A percentile compares a stretch with the other conserved stretches of the same genome.
phyloP scores from a whole-genome alignment of 495 filamentous ascomycete genomes.

The Podospora pseudocomata region DNA sequence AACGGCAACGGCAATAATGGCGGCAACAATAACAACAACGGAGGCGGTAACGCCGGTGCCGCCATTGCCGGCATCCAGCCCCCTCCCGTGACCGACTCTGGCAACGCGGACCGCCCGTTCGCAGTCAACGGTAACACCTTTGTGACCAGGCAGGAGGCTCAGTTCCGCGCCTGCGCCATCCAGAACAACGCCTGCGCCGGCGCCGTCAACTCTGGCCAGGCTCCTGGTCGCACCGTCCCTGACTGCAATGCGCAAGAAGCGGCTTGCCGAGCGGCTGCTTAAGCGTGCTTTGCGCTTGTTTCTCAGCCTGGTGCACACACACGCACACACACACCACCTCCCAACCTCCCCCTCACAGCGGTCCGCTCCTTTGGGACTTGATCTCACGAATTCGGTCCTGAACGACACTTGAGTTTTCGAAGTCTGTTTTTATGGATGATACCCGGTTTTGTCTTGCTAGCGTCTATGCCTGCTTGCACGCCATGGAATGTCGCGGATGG shows the following conservation, averaged over 20 bases:
- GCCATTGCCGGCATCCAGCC: slow-evolving; percentile 35
- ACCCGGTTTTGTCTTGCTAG: background rate
- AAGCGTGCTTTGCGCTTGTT: background rate
- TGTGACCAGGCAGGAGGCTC: slow-evolving; percentile 39
- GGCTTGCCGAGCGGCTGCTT: slow-evolving; percentile 29
- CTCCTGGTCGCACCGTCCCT: slow-evolving; percentile 30
- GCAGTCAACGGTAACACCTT: slow-evolving; percentile 51
- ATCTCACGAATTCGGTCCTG: background rate
- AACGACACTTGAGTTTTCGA: background rate
- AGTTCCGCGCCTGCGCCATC: slow-evolving; percentile 42
- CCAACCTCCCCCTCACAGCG: background rate
- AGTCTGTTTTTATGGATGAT: background rate
- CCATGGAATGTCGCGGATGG: background rate
- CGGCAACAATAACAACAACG: slow-evolving; percentile 6
- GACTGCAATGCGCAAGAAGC: slow-evolving; percentile 47
- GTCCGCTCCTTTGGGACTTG: background rate
- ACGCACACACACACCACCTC: background rate
- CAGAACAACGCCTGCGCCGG: slow-evolving; percentile 52
- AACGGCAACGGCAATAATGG: slow-evolving; percentile 3
- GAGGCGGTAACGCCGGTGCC: slow-evolving; percentile 1
- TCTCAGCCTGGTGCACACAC: slow-evolving; percentile 1
- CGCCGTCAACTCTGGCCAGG: slow-evolving; percentile 40
- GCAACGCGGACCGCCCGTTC: slow-evolving; percentile 46
- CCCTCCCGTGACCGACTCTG: slow-evolving; percentile 39
- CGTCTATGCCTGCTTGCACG: background rate